phyloP scores from a whole-genome alignment of 2,329 filamentous ascomycete species.

The Calonectria naviculata region DNA sequence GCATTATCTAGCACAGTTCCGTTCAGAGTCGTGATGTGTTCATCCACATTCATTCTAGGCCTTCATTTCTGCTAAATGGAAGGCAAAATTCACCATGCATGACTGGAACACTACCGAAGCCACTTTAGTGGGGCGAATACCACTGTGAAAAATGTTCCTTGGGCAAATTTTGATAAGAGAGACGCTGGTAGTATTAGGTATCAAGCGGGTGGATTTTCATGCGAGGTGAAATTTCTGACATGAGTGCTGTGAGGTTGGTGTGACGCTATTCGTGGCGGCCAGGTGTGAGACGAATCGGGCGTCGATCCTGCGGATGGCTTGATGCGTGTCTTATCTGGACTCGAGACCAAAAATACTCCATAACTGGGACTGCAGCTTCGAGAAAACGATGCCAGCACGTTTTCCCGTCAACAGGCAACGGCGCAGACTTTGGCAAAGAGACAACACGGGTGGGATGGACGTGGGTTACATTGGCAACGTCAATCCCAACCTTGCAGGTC shows the following conservation, averaged over 20 bases:
- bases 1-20: neutral
- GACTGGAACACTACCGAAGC: conserved; percentile 3
- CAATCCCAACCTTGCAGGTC: neutral
- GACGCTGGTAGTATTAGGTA: neutral
- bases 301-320: neutral
- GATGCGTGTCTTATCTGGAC: neutral
- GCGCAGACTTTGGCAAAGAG: neutral
- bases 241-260: neutral
- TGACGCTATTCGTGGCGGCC: neutral
- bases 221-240: conserved; percentile 19
- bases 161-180: neutral
- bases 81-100: neutral
- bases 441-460: neutral
- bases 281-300: neutral
- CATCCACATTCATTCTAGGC: neutral
- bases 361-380: neutral
- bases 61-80: neutral
- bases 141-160: neutral
- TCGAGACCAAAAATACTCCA: neutral
- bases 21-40: neutral
- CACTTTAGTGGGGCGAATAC: neutral
- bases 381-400: neutral
- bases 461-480: conserved; percentile 10
- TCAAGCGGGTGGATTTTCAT: conserved; percentile 3
- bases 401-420: neutral